phyloP scores from a whole-genome alignment of 495 filamentous ascomycete genomes.

The Venustampulla echinocandica region DNA sequence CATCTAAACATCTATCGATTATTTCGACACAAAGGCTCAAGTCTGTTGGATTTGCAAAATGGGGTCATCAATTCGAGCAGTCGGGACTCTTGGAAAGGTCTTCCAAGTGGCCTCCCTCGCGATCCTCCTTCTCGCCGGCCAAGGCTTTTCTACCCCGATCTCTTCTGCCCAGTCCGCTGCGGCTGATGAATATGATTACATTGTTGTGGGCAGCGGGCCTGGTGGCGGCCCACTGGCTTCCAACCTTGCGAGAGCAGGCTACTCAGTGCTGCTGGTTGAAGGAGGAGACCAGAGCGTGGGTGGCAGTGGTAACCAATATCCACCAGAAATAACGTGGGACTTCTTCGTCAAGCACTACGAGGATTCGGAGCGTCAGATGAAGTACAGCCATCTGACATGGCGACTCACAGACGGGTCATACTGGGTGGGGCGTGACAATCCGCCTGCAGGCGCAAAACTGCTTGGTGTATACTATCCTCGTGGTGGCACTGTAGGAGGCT shows the following conservation, averaged over 20 bases:
- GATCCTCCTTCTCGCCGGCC: too few species aligned
- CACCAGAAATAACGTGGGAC: slow-evolving; percentile 32
- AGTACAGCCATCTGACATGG: slow-evolving; percentile 36
- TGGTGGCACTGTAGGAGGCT: slow-evolving; percentile 37
- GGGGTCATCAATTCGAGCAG: too few species aligned
- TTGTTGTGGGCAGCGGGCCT: slow-evolving; percentile 57
- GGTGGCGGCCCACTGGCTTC: slow-evolving; percentile 56
- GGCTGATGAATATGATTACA: slow-evolving; percentile 49
- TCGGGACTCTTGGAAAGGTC: too few species aligned
- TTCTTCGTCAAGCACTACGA: slow-evolving; percentile 41
- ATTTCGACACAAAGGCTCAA: too few species aligned
- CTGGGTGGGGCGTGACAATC: slow-evolving; percentile 32
- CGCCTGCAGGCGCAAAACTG: slow-evolving; percentile 30
- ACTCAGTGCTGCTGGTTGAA: slow-evolving; percentile 53
- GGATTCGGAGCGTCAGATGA: slow-evolving; percentile 29
- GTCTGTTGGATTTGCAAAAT: too few species aligned
- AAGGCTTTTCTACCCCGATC: too few species aligned
- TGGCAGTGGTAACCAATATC: slow-evolving; percentile 31
- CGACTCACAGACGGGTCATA: slow-evolving; percentile 29
- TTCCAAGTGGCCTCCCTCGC: too few species aligned
- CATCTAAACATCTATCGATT: too few species aligned
- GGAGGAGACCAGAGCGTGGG: slow-evolving; percentile 51
- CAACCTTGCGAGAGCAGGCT: slow-evolving; percentile 51
- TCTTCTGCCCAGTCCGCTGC: background rate
- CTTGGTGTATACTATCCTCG: slow-evolving; percentile 40